These are phyloP conservation scores for Ustilago cynodontis DNA, from an alignment of 1,284 basidiomycete genomes.

Conservation along the genomic window DNA sequence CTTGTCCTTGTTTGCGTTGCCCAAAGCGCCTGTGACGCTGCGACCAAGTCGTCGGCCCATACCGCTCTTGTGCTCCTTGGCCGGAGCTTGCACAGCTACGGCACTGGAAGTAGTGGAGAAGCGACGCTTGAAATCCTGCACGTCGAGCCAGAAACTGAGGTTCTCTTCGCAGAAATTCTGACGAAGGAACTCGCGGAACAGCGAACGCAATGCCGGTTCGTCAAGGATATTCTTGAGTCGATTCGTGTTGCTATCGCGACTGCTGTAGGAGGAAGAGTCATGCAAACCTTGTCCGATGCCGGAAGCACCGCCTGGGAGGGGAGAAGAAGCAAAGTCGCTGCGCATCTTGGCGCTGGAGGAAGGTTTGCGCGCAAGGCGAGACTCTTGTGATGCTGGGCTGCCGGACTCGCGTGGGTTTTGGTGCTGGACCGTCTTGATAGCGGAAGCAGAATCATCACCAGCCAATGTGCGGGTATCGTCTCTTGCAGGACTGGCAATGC, in stretches of 20 bases:
- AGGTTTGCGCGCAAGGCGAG: constrained; percentile 80
- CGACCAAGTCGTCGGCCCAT: constrained; percentile 76
- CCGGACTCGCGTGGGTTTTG: constrained; percentile 20
- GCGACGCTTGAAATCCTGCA: constrained; percentile 94
- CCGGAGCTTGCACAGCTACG: constrained; percentile 74
- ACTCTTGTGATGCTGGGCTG: constrained; percentile 71
- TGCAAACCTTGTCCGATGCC: constrained; percentile 43
- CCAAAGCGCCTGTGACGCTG: constrained; percentile 63
- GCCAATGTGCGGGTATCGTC: constrained; percentile 16
- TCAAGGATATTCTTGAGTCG: constrained; percentile 92
- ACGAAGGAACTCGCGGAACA: constrained; percentile 94
- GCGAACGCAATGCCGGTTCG: constrained; percentile 85
- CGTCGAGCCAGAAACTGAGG: constrained; percentile 94
- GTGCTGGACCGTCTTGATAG: constrained; percentile 3
- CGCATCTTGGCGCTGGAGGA: constrained; percentile 77
- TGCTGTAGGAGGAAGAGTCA: constrained; percentile 68
- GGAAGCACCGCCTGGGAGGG: constrained; percentile 5
- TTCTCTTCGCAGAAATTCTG: constrained; percentile 99
- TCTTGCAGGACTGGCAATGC: constrained; percentile 23
- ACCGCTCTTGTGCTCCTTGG: constrained; percentile 32
- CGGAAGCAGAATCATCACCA: constrained; percentile 11
- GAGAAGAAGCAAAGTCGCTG: constrained; percentile 19
- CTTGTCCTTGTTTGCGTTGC: constrained; percentile 56
- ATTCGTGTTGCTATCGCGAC: constrained; percentile 83
- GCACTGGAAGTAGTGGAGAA: constrained; percentile 95